Evolutionary conservation across 2,329 filamentous ascomycete genomes (phyloP).

Genomic region (Raffaelea deltoideospora): DNA sequence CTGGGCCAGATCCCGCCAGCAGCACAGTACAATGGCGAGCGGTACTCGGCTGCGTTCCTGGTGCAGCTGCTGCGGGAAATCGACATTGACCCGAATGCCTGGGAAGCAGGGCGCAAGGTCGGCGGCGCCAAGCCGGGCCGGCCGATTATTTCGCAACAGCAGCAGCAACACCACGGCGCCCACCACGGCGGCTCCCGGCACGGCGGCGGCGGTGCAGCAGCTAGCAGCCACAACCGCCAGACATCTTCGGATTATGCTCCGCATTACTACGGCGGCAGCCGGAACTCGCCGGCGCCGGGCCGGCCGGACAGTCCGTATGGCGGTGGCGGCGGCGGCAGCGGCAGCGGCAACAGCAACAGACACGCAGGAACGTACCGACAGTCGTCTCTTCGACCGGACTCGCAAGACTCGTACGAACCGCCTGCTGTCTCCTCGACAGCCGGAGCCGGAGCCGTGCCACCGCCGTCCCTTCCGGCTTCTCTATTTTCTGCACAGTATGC

Average conservation of each 20-base stretch:
- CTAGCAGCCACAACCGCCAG: slow-evolving; percentile 20
- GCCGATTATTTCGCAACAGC: background rate
- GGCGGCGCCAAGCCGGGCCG: slow-evolving; percentile 13
- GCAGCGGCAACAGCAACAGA: too few relatives aligned
- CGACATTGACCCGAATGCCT: slow-evolving; percentile 41
- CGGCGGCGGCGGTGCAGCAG: background rate
- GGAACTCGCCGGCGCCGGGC: slow-evolving; percentile 8
- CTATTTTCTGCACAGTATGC: background rate
- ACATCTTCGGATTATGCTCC: slow-evolving; percentile 25
- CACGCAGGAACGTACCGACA: too few relatives aligned
- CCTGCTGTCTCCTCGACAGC: slow-evolving; percentile 9
- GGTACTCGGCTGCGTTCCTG: slow-evolving; percentile 56
- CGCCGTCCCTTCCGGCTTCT: slow-evolving; percentile 2
- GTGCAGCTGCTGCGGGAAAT: slow-evolving; percentile 58
- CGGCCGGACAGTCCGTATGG: slow-evolving; percentile 34
- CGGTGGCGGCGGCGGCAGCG: slow-evolving; percentile 17
- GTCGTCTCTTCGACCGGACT: slow-evolving; percentile 34
- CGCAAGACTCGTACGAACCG: slow-evolving; percentile 26
- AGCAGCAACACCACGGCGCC: slow-evolving; percentile 5
- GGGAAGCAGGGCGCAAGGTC: slow-evolving; percentile 26
- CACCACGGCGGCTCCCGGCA: background rate
- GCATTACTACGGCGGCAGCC: slow-evolving; percentile 3
- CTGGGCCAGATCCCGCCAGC: slow-evolving; percentile 62
- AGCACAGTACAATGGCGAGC: slow-evolving; percentile 53
- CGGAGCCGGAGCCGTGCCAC: background rate